Conservation (phyloP, 345 rosid genomes). For the Rhodamnia rubescens region DNA sequence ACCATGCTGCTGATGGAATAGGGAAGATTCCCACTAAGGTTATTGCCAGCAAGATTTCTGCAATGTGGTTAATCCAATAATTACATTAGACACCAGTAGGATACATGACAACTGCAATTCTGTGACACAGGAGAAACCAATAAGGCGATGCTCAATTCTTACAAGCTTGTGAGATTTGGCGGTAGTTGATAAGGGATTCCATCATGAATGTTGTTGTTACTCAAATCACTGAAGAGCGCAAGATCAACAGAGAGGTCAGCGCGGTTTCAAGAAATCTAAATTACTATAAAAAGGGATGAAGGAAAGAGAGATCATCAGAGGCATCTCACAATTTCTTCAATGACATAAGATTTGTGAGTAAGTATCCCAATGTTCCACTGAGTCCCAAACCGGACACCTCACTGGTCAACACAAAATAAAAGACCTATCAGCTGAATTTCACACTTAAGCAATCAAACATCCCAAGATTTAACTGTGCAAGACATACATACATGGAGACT, state of each 20-base stretch:
- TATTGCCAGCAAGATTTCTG: slow-evolving; percentile 88
- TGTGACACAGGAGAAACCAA: neutral
- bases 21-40: slow-evolving; percentile 81
- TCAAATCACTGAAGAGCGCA: slow-evolving; percentile 59
- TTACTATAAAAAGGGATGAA: neutral
- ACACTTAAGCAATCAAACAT: neutral
- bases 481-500: slow-evolving; percentile 58
- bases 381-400: slow-evolving; percentile 74
- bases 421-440: slow-evolving; percentile 2
- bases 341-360: slow-evolving; percentile 58
- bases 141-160: slow-evolving; percentile 16
- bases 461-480: neutral
- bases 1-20: slow-evolving; percentile 72
- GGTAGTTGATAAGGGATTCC: slow-evolving; percentile 90
- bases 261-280: neutral
- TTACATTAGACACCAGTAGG: neutral
- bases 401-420: slow-evolving; percentile 26
- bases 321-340: slow-evolving; percentile 60
- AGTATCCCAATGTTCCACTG: slow-evolving; percentile 83
- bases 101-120: neutral
- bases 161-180: slow-evolving; percentile 93
- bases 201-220: slow-evolving; percentile 75
- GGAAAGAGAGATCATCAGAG: neutral
- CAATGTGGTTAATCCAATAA: neutral
- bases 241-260: slow-evolving; percentile 4